Evolutionary conservation across 257 asterid genomes (phyloP).

Genomic region (Linaria vulgaris): DNA sequence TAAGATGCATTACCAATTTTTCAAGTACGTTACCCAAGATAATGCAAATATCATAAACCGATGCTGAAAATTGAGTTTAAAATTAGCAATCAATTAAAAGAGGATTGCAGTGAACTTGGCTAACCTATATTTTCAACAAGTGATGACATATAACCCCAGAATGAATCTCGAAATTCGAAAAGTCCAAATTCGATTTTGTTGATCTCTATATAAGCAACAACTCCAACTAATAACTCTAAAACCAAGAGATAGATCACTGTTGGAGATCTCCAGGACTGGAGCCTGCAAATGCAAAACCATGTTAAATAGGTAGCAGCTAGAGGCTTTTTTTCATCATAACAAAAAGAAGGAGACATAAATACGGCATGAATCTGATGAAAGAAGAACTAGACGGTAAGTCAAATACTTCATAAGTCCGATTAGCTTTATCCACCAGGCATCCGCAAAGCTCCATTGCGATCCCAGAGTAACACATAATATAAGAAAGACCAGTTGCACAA

Average conservation of each 20-base stretch:
- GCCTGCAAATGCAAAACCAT: conserved; percentile 51
- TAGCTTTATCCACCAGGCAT: conserved; percentile 72
- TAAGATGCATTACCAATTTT: not conserved
- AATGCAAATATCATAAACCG: not conserved
- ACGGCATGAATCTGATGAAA: not conserved
- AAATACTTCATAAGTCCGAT: conserved; percentile 71
- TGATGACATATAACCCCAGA: conserved; percentile 63
- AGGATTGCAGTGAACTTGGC: conserved; percentile 29
- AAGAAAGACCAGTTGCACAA: conserved; percentile 56
- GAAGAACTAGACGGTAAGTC: conserved; percentile 23
- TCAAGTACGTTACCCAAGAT: conserved; percentile 7
- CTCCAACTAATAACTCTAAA: conserved; percentile 55
- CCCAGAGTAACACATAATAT: conserved; percentile 43
- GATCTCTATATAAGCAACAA: conserved; percentile 58
- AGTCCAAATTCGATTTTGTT: conserved; percentile 50
- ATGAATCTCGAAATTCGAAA: conserved; percentile 52
- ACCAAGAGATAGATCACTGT: conserved; percentile 49
- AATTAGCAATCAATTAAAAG: conserved; percentile 10
- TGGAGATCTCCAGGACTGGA: conserved; percentile 66
- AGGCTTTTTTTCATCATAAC: not conserved
- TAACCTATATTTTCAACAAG: conserved; percentile 75
- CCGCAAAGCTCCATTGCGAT: conserved; percentile 48
- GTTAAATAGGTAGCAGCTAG: conserved; percentile 21
- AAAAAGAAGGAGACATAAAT: conserved; percentile 4
- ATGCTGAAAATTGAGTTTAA: not conserved